Evolutionary conservation across 306 rosid genomes (phyloP).

Genomic region (Echinosophora koreensis): DNA sequence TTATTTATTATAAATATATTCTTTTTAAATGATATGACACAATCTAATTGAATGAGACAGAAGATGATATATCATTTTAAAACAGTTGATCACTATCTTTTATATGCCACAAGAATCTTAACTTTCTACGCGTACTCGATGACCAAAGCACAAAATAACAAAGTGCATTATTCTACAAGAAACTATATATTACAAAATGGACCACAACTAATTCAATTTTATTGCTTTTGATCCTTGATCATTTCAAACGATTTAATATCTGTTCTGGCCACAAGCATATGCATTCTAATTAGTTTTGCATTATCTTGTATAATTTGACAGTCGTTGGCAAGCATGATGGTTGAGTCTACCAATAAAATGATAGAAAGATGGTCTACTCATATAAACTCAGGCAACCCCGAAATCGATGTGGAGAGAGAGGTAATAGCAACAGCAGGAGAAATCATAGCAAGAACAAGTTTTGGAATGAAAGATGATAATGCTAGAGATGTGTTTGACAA

Average conservation of each 20-base stretch:
- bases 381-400: slow-evolving; percentile 56
- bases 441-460: slow-evolving; percentile 80
- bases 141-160: slow-evolving; percentile 27
- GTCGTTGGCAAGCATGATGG: slow-evolving; percentile 73
- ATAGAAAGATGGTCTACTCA: slow-evolving; percentile 61
- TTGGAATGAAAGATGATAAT: slow-evolving; percentile 59
- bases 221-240: not conserved
- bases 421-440: slow-evolving; percentile 69
- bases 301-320: slow-evolving; percentile 36
- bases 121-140: not conserved
- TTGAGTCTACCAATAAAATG: slow-evolving; percentile 72
- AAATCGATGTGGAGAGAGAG: slow-evolving; percentile 75
- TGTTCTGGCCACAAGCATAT: not conserved
- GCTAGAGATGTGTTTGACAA: slow-evolving; percentile 63
- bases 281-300: slow-evolving; percentile 9
- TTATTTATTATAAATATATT: too few species aligned
- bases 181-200: not conserved
- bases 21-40: too few species aligned
- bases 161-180: not conserved
- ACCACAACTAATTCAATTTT: slow-evolving; percentile 8
- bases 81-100: too few species aligned
- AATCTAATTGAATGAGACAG: too few species aligned
- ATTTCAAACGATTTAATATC: not conserved
- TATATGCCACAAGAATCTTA: too few species aligned
- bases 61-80: too few species aligned